phyloP scores from a whole-genome alignment of 805 yeast species.

The Sugiyamaella boreocaroliniensis region DNA sequence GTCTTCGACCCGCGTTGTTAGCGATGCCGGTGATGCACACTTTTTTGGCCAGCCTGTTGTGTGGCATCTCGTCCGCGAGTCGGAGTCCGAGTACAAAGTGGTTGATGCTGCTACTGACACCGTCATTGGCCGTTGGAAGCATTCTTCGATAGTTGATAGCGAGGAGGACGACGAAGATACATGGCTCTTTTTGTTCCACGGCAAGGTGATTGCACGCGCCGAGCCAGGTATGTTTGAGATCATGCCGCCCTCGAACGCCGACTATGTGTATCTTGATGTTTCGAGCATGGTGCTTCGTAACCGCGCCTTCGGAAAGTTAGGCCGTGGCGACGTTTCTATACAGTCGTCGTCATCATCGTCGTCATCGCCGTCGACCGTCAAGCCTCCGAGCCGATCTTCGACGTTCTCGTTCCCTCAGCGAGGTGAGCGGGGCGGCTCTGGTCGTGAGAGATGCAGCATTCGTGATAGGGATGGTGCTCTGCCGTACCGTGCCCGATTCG shows the following conservation, averaged over 20 bases:
- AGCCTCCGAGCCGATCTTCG: neutral
- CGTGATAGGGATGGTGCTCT: neutral
- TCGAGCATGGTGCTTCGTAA: slow-evolving; percentile 1
- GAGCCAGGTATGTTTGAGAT: slow-evolving; percentile 1
- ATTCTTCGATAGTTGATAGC: slow-evolving; percentile 1
- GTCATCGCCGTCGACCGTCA: neutral
- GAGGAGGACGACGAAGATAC: neutral
- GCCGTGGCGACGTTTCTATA: neutral
- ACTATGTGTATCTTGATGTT: slow-evolving; percentile 2
- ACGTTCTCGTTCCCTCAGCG: slow-evolving; percentile 1
- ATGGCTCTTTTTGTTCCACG: slow-evolving; percentile 8
- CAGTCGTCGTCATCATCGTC: too few relatives aligned
- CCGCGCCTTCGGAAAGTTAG: neutral
- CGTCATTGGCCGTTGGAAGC: slow-evolving; percentile 18
- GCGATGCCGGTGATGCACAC: neutral
- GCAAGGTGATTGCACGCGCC: slow-evolving; percentile 1
- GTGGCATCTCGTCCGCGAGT: slow-evolving; percentile 15
- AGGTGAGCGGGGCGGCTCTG: neutral
- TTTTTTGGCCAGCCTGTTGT: slow-evolving; percentile 17
- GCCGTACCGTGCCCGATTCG: slow-evolving; percentile 9
- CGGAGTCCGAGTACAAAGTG: slow-evolving; percentile 6
- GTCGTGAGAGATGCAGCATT: neutral
- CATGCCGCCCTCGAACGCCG: slow-evolving; percentile 1
- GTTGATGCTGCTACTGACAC: slow-evolving; percentile 18
- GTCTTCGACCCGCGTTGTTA: neutral